Evolutionary conservation across 495 filamentous ascomycete genomes (phyloP).

Genomic region (Paragyromitra xinjiangensis): DNA sequence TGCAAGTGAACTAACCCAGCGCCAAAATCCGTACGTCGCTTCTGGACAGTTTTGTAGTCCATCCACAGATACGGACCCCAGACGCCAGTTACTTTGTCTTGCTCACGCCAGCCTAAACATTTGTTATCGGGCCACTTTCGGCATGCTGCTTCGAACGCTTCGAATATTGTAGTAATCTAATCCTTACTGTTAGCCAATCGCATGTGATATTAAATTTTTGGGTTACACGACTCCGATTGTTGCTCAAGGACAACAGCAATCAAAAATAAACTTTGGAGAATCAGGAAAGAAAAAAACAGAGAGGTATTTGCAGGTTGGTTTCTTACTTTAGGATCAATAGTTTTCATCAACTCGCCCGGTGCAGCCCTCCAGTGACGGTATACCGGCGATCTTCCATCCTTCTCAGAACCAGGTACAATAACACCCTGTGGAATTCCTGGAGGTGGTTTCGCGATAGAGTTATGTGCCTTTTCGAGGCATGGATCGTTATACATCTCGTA

Average conservation of each 20-base stretch:
- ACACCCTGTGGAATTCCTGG: constrained; percentile 60
- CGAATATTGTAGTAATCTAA: constrained; percentile 53
- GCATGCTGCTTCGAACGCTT: constrained; percentile 54
- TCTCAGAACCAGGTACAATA: constrained; percentile 75
- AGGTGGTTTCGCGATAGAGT: constrained; percentile 43
- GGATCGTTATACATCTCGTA: constrained; percentile 54
- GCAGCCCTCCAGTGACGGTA: constrained; percentile 84
- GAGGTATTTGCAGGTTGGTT: not conserved
- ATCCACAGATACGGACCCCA: constrained; percentile 86
- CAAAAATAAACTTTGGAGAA: not conserved
- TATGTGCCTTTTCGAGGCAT: constrained; percentile 51
- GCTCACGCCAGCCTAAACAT: constrained; percentile 84
- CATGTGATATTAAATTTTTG: constrained; percentile 10
- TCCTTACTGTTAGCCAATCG: constrained; percentile 32
- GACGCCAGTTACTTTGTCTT: constrained; percentile 76
- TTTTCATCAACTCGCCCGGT: constrained; percentile 70
- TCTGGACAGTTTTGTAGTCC: constrained; percentile 80
- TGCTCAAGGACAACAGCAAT: not conserved
- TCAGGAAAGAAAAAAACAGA: not conserved
- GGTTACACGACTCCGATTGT: not conserved
- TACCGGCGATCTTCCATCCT: constrained; percentile 74
- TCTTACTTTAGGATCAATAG: constrained; percentile 75
- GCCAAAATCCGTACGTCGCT: constrained; percentile 82
- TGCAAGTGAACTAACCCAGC: constrained; percentile 86
- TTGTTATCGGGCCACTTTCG: constrained; percentile 65